Conservation (phyloP, 805 yeast species). For the Kazachstania martiniae region DNA sequence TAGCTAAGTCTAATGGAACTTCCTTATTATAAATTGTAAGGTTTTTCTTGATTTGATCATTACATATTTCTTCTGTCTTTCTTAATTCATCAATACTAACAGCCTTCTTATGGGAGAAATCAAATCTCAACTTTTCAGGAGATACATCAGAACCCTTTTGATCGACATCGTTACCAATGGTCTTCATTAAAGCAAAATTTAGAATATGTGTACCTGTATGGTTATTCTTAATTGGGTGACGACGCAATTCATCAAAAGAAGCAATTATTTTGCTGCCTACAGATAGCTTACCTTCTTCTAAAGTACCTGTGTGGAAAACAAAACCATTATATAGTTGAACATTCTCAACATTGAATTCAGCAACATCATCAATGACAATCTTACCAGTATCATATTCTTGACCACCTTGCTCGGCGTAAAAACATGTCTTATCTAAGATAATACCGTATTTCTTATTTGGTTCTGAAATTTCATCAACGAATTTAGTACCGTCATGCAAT, state of each 20-base stretch:
- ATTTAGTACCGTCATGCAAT: conserved; percentile 54
- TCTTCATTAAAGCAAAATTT: conserved; percentile 78
- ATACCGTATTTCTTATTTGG: conserved; percentile 58
- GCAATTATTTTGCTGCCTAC: conserved; percentile 70
- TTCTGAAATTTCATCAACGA: conserved; percentile 41
- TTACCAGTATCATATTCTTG: conserved; percentile 95
- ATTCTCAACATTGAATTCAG: conserved; percentile 84
- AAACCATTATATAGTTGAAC: conserved; percentile 92
- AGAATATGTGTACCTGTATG: conserved; percentile 97
- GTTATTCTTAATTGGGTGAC: conserved; percentile 94
- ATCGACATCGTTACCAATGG: conserved; percentile 78
- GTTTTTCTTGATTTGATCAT: conserved; percentile 60
- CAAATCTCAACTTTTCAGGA: conserved; percentile 90
- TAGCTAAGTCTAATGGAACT: conserved; percentile 65
- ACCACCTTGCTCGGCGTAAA: conserved; percentile 99
- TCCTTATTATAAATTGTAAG: conserved; percentile 71
- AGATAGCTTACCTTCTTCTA: conserved; percentile 64
- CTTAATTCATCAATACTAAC: conserved; percentile 59
- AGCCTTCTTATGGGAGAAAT: conserved; percentile 88
- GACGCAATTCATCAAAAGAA: conserved; percentile 82
- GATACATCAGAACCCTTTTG: conserved; percentile 97
- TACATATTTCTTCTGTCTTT: conserved; percentile 65
- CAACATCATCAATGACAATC: conserved; percentile 74
- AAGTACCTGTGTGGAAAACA: conserved; percentile 85
- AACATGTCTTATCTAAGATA: conserved; percentile 79